Base-by-base conservation (phyloP, 2,329 filamentous ascomycete species). In the Daldinia eschscholtzii region DNA sequence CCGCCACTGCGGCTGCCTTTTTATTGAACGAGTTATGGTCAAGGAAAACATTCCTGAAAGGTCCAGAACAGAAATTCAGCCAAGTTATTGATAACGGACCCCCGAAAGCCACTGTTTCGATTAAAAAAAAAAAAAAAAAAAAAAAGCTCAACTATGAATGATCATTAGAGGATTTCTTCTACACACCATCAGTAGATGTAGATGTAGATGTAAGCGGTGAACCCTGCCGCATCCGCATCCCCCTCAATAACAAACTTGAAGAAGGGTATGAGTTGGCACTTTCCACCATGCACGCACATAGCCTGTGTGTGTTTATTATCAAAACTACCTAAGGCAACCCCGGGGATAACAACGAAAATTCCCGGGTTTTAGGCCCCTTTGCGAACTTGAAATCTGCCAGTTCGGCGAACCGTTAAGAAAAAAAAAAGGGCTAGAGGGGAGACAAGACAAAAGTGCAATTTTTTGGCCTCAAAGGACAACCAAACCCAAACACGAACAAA, bases 1-100 rank as follows among this genome's bases (percentile, higher is more conserved):
- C 59, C 42, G 62, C 68, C 68, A 70, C 65, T 70, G 68, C 65
- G 65, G 68, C 65, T 70, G 65, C 39, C 23, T 48, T 48, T 12
- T 44, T 53, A 41, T 33, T 53, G 39, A 30, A 58, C 53, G 46
- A 55, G 57, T 48, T 68, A 64, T 64, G 42, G 61, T 57, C 65
- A 68, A 58, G 61, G 67, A 60, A 70, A n/a, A n/a, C 50, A 62
- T 63, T 70, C 64, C 68, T 70, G 13, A 53, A 55, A 66, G 18
- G 46, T 42, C 20, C 23, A 42, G 33, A 12, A 46, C 55, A 42
- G 23, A 42, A 13, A 42, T 20, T 55, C 56, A 64, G 56, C 62
- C n/a, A 30, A 33, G 12, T 13, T n/a, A 46, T 50, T 50, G 39
- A 48, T 67, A 58, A 59, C 57, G 37, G 42, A 41, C 26, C 39